Conservation (phyloP, 2,329 filamentous ascomycete genomes). For the Xylariaceae sp. region DNA sequence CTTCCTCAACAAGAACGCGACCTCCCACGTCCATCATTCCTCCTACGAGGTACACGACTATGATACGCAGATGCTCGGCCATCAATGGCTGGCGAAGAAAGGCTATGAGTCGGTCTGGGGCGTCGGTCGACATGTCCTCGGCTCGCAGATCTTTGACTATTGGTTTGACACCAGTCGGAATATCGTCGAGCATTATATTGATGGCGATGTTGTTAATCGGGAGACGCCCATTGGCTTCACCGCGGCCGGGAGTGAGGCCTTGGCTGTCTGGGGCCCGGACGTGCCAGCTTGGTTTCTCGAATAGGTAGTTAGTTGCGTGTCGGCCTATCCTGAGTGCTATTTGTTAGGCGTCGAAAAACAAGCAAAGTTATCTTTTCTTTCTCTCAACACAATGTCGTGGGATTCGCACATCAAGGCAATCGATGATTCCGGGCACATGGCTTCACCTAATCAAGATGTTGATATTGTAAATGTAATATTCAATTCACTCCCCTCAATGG, state of each 20-base stretch:
- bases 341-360: too few relatives aligned
- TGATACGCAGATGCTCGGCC: constrained; percentile 17
- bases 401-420: too few relatives aligned
- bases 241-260: constrained; percentile 14
- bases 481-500: too few relatives aligned
- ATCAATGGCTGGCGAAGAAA: constrained; percentile 13
- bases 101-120: constrained; percentile 16
- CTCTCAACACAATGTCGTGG: too few relatives aligned
- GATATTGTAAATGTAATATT: too few relatives aligned
- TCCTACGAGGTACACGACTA: constrained; percentile 18
- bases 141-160: constrained; percentile 19
- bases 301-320: background rate
- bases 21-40: constrained; percentile 16
- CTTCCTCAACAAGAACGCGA: constrained; percentile 17
- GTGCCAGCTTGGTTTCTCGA: constrained; percentile 13
- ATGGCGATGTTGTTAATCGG: constrained; percentile 16
- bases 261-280: constrained; percentile 18
- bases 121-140: constrained; percentile 16
- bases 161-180: constrained; percentile 16
- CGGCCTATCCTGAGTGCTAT: too few relatives aligned
- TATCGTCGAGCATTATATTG: constrained; percentile 18
- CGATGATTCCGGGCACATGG: too few relatives aligned
- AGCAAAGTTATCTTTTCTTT: too few relatives aligned
- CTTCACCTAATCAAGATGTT: too few relatives aligned
- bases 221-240: constrained; percentile 15